These are phyloP conservation scores for Lathyrus aphaca DNA, from an alignment of 306 rosid species.

Conservation along the genomic window DNA sequence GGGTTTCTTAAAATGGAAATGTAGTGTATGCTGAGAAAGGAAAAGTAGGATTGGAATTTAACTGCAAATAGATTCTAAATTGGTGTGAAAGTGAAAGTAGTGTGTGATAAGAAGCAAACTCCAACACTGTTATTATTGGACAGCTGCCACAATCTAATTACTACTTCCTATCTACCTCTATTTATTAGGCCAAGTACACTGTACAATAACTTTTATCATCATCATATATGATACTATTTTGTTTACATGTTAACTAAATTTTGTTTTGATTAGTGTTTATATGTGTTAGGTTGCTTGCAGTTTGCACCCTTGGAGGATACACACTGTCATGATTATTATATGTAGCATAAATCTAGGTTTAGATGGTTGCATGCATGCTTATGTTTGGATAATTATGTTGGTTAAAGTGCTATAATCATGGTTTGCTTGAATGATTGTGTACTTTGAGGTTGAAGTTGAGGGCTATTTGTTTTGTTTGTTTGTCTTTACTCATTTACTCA, in stretches of 20 bases:
- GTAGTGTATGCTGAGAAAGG: conserved; percentile 36
- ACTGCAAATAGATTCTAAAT: conserved; percentile 46
- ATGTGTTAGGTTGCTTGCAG: conserved; percentile 2
- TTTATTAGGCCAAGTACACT: conserved; percentile 21
- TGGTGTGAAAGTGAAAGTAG: conserved; percentile 34
- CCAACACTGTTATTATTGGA: conserved; percentile 18
- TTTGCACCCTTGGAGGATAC: not conserved
- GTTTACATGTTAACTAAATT: not conserved
- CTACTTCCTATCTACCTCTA: conserved; percentile 35
- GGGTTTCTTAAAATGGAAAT: conserved; percentile 57
- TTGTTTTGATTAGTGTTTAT: not conserved
- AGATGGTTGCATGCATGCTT: not conserved
- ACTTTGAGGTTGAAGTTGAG: conserved; percentile 10
- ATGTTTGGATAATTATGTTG: not conserved
- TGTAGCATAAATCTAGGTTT: conserved; percentile 7
- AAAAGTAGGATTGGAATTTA: conserved; percentile 69
- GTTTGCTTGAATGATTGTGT: conserved; percentile 7
- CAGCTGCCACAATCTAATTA: conserved; percentile 30
- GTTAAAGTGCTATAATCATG: not conserved
- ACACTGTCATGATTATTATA: not conserved
- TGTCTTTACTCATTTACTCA: conserved; percentile 27
- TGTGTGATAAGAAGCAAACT: conserved; percentile 13
- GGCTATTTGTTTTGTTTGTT: conserved; percentile 17
- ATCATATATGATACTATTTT: not conserved
- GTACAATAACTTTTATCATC: conserved; percentile 4